Conservation (phyloP, 345 rosid species). For the Salix udensis region DNA sequence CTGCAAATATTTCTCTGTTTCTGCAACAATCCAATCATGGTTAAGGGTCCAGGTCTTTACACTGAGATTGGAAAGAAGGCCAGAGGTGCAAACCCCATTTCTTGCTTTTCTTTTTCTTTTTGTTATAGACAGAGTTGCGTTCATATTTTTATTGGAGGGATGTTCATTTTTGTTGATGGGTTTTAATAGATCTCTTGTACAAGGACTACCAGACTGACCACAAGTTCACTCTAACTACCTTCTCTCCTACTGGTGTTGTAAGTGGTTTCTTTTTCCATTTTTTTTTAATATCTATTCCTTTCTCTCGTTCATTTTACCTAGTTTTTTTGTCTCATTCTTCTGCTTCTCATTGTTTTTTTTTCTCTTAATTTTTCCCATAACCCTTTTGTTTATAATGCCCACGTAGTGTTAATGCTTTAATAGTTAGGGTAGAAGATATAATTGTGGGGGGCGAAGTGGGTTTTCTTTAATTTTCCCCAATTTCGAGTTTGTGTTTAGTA, state of each 20-base stretch:
- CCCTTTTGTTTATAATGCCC: background rate
- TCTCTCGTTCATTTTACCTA: too few species aligned
- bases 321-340: background rate
- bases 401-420: background rate
- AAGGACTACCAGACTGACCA: constrained; percentile 93
- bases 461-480: background rate
- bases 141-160: background rate
- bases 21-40: constrained; percentile 39
- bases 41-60: constrained; percentile 91
- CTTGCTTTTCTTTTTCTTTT: background rate
- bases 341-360: background rate
- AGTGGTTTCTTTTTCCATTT: constrained; percentile 22
- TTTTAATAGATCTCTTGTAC: constrained; percentile 66
- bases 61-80: constrained; percentile 88
- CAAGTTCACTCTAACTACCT: constrained; percentile 79
- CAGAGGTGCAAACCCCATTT: constrained; percentile 45
- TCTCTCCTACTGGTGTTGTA: constrained; percentile 78
- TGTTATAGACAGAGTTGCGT: background rate
- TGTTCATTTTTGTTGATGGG: constrained; percentile 7
- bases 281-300: background rate
- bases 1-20: background rate
- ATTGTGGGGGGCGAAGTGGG: background rate
- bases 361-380: background rate
- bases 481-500: background rate
- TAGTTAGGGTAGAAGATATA: background rate